Evolutionary conservation across 257 asterid species (phyloP).

Genomic region (Solanum virginianum): DNA sequence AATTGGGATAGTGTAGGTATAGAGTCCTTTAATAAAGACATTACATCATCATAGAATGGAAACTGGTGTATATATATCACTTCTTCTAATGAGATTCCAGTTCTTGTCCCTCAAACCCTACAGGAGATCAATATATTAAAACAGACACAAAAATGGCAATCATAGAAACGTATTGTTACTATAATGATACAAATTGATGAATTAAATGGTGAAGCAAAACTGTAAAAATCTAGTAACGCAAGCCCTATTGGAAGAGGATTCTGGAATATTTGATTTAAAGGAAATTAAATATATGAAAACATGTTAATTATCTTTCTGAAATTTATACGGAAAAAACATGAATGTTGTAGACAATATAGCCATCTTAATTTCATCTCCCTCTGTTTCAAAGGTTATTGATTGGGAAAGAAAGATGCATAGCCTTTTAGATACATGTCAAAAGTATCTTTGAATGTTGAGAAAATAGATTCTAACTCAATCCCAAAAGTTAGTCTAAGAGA

Average conservation of each 20-base stretch:
- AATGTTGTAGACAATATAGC: too few species aligned
- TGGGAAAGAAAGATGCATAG: too few species aligned
- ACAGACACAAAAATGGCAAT: neutral
- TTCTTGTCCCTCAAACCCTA: neutral
- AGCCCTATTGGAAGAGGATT: neutral
- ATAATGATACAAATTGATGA: neutral
- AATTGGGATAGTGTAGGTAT: neutral
- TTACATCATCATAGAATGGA: neutral
- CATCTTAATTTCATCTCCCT: too few species aligned
- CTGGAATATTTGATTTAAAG: neutral
- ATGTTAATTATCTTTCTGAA: too few species aligned
- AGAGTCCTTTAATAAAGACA: neutral
- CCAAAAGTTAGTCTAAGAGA: too few species aligned
- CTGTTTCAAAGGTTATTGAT: too few species aligned
- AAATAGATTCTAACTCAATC: too few species aligned
- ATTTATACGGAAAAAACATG: too few species aligned
- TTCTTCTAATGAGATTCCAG: neutral
- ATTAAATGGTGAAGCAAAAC: neutral
- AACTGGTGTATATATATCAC: neutral
- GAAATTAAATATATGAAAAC: neutral
- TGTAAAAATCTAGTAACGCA: neutral
- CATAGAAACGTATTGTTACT: neutral
- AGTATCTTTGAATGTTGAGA: too few species aligned
- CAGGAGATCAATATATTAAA: neutral
- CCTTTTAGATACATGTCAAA: too few species aligned